phyloP scores from a whole-genome alignment of 1,284 basidiomycete species.

The Pseudozyma sp. region DNA sequence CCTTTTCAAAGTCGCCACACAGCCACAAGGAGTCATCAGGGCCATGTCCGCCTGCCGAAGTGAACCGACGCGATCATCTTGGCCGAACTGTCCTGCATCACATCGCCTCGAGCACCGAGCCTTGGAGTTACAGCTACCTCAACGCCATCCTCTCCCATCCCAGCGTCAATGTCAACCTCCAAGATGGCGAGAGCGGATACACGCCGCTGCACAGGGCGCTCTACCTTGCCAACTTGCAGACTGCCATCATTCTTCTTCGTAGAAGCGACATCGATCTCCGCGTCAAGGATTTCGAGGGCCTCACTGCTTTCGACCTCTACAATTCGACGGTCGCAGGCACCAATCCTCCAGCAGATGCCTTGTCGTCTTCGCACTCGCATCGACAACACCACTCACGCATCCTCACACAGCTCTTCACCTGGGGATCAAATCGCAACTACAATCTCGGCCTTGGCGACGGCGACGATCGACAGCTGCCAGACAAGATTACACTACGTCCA shows the following conservation, averaged over 20 bases:
- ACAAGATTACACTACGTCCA: constrained; percentile 76
- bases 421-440: constrained; percentile 83
- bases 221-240: constrained; percentile 85
- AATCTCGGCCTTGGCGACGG: constrained; percentile 82
- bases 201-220: constrained; percentile 91
- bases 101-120: constrained; percentile 75
- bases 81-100: constrained; percentile 88
- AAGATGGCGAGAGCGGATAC: constrained; percentile 78
- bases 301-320: constrained; percentile 93
- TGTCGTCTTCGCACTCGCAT: constrained; percentile 25
- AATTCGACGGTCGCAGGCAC: constrained; percentile 72
- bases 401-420: constrained; percentile 79
- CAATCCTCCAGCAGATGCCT: constrained; percentile 46
- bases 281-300: constrained; percentile 87
- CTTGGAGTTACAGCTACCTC: constrained; percentile 81
- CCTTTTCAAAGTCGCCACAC: constrained; percentile 45
- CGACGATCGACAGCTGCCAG: constrained; percentile 82
- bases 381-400: constrained; percentile 35
- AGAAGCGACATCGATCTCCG: constrained; percentile 79
- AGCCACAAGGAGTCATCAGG: constrained; percentile 38
- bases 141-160: constrained; percentile 83
- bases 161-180: constrained; percentile 81
- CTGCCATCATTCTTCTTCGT: constrained; percentile 81
- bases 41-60: constrained; percentile 71
- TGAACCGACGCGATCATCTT: constrained; percentile 79